phyloP scores from a whole-genome alignment of 768 basidiomycete species.

The Pholiota molesta region DNA sequence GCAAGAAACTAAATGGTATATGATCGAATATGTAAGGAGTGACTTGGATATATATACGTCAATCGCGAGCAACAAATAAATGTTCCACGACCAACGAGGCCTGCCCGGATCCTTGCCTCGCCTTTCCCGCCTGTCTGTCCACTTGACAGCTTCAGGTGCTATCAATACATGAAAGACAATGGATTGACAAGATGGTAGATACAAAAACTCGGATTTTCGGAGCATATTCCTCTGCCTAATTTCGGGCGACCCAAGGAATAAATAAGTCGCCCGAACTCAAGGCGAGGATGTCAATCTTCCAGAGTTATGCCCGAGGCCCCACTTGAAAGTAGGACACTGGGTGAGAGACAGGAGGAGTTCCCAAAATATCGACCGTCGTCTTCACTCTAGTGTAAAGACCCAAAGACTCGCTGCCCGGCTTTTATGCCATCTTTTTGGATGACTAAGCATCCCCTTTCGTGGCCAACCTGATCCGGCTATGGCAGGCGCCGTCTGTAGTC shows the following conservation, averaged over 20 bases:
- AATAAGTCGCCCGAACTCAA: constrained; percentile 77
- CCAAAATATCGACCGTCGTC: constrained; percentile 70
- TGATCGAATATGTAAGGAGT: constrained; percentile 30
- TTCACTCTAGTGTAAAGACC: constrained; percentile 58
- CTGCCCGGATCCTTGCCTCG: constrained; percentile 20
- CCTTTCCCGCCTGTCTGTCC: constrained; percentile 17
- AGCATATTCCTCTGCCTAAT: constrained; percentile 77
- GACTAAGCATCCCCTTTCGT: constrained; percentile 39
- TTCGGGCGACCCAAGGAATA: constrained; percentile 65
- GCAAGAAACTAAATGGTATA: constrained; percentile 19
- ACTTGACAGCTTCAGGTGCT: constrained; percentile 9
- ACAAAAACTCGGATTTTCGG: constrained; percentile 17
- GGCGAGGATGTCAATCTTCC: constrained; percentile 69
- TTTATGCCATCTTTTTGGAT: constrained; percentile 32
- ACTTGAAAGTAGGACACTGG: constrained; percentile 36
- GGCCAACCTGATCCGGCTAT: constrained; percentile 11
- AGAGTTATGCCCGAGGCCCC: constrained; percentile 53
- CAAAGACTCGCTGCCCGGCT: constrained; percentile 15
- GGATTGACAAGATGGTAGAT: constrained; percentile 17
- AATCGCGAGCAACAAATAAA: constrained; percentile 20
- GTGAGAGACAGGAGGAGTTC: constrained; percentile 74
- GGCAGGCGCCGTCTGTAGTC: neutral
- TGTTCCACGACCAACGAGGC: constrained; percentile 24
- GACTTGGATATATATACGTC: constrained; percentile 21
- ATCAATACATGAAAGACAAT: constrained; percentile 6